Percentiles rank a stretch among this genome's conserved stretches.
These are phyloP conservation scores for Claviceps sp. DNA, from an alignment of 2,329 filamentous ascomycete genomes.

Conservation along the genomic window DNA sequence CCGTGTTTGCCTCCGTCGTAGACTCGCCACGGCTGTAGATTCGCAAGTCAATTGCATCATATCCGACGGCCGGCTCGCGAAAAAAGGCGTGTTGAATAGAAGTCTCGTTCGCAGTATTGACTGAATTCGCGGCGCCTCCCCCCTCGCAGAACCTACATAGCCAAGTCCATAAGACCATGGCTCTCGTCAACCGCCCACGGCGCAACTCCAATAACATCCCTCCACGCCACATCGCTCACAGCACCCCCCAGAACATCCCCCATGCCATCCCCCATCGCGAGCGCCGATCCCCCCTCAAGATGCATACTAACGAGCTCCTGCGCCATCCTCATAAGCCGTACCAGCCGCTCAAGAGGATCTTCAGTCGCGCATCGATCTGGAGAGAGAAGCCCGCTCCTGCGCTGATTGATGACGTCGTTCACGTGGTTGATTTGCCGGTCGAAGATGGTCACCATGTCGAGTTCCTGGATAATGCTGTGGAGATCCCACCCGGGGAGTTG, in stretches of 20 bases:
- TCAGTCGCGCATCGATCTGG: conserved; percentile 8
- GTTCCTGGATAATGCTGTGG: conserved; percentile 20
- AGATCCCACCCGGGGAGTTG: conserved; percentile 33
- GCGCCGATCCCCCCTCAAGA: conserved; percentile 12
- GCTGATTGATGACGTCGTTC: conserved; percentile 15
- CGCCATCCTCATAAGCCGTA: conserved; percentile 18
- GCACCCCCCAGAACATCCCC: not conserved
- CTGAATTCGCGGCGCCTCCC: no score
- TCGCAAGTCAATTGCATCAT: not conserved
- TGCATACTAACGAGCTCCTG: conserved; percentile 19
- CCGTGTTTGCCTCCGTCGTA: no score
- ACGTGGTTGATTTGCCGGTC: conserved; percentile 18
- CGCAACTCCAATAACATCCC: conserved; percentile 8
- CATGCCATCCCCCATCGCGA: conserved; percentile 11
- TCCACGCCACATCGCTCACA: conserved; percentile 7
- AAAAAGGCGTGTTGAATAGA: no score
- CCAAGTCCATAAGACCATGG: conserved; percentile 1
- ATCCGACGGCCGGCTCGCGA: not conserved
- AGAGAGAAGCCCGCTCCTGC: conserved; percentile 14
- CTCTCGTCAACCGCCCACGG: conserved; percentile 5
- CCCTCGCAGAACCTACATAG: not conserved
- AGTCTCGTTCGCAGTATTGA: no score
- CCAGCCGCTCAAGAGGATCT: conserved; percentile 20
- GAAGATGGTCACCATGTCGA: conserved; percentile 13
- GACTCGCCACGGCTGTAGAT: not conserved